phyloP scores from a whole-genome alignment of 495 filamentous ascomycete species.

The Amniculicola lignicola region DNA sequence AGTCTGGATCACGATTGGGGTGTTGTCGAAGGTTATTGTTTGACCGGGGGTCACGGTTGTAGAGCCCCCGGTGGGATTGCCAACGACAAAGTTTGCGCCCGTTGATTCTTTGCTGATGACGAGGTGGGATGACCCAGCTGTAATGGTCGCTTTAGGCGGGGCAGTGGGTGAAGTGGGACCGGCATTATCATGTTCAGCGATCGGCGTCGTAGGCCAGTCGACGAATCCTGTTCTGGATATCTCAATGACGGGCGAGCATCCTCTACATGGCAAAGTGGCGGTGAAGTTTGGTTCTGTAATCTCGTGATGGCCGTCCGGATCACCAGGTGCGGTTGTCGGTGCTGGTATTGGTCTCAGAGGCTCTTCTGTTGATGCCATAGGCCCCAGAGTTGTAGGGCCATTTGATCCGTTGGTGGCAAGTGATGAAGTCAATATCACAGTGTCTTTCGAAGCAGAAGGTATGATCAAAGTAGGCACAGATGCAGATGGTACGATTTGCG shows the following conservation, averaged over 20 bases:
- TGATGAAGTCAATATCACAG: too few relatives aligned
- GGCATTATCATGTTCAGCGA: slow-evolving; percentile 19
- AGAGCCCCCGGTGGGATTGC: slow-evolving; percentile 5
- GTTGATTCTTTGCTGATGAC: slow-evolving; percentile 17
- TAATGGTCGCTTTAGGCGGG: slow-evolving; percentile 19
- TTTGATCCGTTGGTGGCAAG: not conserved
- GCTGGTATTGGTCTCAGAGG: slow-evolving; percentile 15
- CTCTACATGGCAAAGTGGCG: slow-evolving; percentile 14
- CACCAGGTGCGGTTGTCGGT: slow-evolving; percentile 11
- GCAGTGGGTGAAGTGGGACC: not conserved
- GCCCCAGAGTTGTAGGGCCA: not conserved
- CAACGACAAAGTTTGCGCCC: slow-evolving; percentile 9
- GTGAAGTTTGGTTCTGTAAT: slow-evolving; percentile 24
- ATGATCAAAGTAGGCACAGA: not conserved
- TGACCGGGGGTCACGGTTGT: slow-evolving; percentile 21
- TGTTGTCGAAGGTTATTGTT: slow-evolving; percentile 27
- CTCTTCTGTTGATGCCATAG: slow-evolving; percentile 24
- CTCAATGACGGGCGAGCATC: slow-evolving; percentile 29
- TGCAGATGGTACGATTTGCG: not conserved
- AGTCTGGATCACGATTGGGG: slow-evolving; percentile 25
- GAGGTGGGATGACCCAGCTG: slow-evolving; percentile 23
- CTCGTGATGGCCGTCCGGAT: slow-evolving; percentile 26
- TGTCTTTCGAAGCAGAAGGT: not conserved
- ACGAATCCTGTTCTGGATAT: slow-evolving; percentile 11
- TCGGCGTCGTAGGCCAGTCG: slow-evolving; percentile 7